Percentiles rank a stretch among this genome's conserved stretches.
These are phyloP conservation scores for Helianthus annuus DNA, from an alignment of 129 eudicot species.

Conservation along the genomic window HanXRQr2.0-SUNRISE NC_035444.2:14177013-14177512, in stretches of 20 bases:
- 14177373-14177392: no score
- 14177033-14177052: conserved; percentile 94
- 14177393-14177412: no score
- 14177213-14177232: no score
- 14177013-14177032: conserved; percentile 96
- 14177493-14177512: conserved; percentile 98
- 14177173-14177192: no score
- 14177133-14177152: neutral
- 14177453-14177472: conserved; percentile 66
- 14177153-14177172: neutral
- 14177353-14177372: no score
- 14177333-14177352: no score
- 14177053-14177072: conserved; percentile 7
- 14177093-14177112: conserved; percentile 13
- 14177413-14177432: neutral
- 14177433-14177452: conserved; percentile 1
- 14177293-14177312: no score
- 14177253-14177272: no score
- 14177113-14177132: neutral
- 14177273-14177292: no score
- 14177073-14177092: conserved; percentile 10
- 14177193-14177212: no score
- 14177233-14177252: no score
- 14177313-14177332: no score
- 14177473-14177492: conserved; percentile 88